Evolutionary conservation across 148 eudicot genomes (phyloP).

Genomic region (Chenopodium suecicum): DNA sequence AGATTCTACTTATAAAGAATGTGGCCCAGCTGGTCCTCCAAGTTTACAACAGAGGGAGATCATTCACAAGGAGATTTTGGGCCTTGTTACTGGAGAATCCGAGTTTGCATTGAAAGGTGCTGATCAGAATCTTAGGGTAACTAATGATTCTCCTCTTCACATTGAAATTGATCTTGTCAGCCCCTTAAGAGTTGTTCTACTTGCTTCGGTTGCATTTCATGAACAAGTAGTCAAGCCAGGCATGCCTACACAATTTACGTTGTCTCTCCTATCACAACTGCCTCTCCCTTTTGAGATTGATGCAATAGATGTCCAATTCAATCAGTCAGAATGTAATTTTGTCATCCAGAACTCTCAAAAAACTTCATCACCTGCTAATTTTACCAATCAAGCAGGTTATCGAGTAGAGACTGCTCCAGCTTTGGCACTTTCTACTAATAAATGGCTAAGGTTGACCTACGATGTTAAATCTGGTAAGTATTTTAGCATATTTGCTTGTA

Average conservation of each 20-base stretch:
- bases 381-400: conserved; percentile 42
- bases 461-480: conserved; percentile 79
- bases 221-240: conserved; percentile 90
- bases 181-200: conserved; percentile 82
- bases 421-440: conserved; percentile 62
- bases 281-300: conserved; percentile 75
- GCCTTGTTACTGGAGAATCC: conserved; percentile 53
- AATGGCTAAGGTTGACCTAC: conserved; percentile 86
- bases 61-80: conserved; percentile 73
- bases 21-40: conserved; percentile 91
- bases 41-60: conserved; percentile 61
- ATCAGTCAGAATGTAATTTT: conserved; percentile 84
- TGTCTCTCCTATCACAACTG: conserved; percentile 81
- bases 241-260: conserved; percentile 50
- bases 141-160: conserved; percentile 62
- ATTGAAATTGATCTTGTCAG: conserved; percentile 96
- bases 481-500: conserved; percentile 5
- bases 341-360: conserved; percentile 60
- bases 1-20: conserved; percentile 46
- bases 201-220: conserved; percentile 93
- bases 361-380: conserved; percentile 37
- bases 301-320: conserved; percentile 85
- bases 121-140: conserved; percentile 35
- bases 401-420: conserved; percentile 68
- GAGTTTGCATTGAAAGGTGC: conserved; percentile 33